Conservation (phyloP, 495 filamentous ascomycete species). For the Penicillium macrosclerotiorum region DNA sequence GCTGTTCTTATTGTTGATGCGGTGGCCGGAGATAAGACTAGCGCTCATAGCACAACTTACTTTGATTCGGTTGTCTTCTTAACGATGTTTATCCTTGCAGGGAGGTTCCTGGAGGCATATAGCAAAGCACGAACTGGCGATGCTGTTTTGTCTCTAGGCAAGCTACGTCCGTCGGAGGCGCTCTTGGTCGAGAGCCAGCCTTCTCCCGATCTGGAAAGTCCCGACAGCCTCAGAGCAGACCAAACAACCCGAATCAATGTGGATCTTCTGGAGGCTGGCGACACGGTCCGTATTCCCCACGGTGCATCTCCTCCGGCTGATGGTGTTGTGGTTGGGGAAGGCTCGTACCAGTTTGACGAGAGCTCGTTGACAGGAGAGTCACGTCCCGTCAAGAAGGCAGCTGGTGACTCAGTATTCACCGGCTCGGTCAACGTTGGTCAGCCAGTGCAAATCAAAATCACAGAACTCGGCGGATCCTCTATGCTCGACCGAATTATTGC, state of each 20-base stretch:
- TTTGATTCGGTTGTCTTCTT: constrained; percentile 95
- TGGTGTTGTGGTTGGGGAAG: constrained; percentile 60
- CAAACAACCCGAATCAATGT: constrained; percentile 50
- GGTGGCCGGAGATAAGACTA: constrained; percentile 31
- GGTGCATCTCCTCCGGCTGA: constrained; percentile 86
- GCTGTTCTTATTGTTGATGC: constrained; percentile 74
- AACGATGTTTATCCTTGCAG: constrained; percentile 84
- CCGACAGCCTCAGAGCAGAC: constrained; percentile 11
- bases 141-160: constrained; percentile 75
- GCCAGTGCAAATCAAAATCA: constrained; percentile 67
- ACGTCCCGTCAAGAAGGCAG: constrained; percentile 64
- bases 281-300: constrained; percentile 71
- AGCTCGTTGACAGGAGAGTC: constrained; percentile 91
- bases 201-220: background rate
- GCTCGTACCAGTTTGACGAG: constrained; percentile 76
- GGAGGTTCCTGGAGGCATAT: constrained; percentile 81
- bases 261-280: constrained; percentile 82
- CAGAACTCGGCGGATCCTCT: constrained; percentile 69
- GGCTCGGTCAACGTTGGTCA: constrained; percentile 83
- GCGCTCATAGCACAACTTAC: constrained; percentile 63
- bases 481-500: constrained; percentile 92
- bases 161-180: constrained; percentile 78
- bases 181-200: constrained; percentile 52
- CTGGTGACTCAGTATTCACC: constrained; percentile 73
- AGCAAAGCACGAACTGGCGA: constrained; percentile 91